Evolutionary conservation across 306 rosid genomes (phyloP), one percentile per base, ranked within the genome.

Genomic region (Vigna nakashimae): DNA sequence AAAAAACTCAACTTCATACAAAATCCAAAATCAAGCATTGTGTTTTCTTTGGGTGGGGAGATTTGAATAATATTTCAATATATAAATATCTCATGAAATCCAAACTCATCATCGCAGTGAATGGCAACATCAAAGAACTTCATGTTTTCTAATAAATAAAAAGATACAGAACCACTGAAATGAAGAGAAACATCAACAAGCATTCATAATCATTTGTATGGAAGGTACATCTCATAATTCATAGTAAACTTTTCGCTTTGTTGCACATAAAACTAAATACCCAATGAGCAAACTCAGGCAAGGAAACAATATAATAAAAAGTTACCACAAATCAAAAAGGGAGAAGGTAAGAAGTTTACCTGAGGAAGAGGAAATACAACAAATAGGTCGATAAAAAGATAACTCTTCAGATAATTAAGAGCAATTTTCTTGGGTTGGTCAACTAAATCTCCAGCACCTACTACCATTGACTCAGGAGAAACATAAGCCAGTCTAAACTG

Each of bases 401-500:
- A 86, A 49, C 98, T 73, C 67, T 63, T 45, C 68, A 93, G 46
- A 81, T 93, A 93, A 82, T 91, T 49, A 20, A 78, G 48, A 52
- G 93, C 98, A 63, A 93, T 90, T 82, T 86, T 81, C 72, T 77
- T 86, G 32, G 98, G 98, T 72, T 89, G 89, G 82, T 91, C 98
- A 72, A 85, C 93, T 74, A 93, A 79, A 64, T 85, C 93, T 38
- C 98, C 98, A 68, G 98, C 91, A 80, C 98, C 98, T 69, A 93
- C 89, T 63, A 91, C 94, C 73, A 58, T 84, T 2, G 98, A 82
- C 76, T 92, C 97, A 1, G 89, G 95, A 72, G 92, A 88, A 82
- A 94, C 89, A 82, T 84, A 94, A 68, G 98, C 97, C 88, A 94
- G 80, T 89, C 93, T 89, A 82, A 92, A 94, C 98, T 94, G 95